phyloP scores from a whole-genome alignment of 139 green algal genomes.

The Eudorina sp. region DNA sequence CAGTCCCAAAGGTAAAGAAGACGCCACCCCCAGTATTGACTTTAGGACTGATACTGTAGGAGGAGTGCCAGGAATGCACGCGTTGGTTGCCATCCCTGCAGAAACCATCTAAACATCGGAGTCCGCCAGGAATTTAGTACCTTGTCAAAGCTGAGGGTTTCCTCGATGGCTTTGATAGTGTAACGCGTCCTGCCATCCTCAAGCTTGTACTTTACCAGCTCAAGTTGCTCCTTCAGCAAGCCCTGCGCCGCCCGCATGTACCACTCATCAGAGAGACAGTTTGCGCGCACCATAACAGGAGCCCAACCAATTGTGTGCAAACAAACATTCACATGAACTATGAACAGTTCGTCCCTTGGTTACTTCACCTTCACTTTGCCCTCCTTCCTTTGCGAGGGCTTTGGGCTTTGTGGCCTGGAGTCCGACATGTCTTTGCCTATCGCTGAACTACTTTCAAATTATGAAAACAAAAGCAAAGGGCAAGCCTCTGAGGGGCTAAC shows the following conservation, averaged over 20 bases:
- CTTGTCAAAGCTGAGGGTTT: constrained; percentile 91
- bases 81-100: no score
- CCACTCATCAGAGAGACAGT: no score
- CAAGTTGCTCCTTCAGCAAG: constrained; percentile 90
- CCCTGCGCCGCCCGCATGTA: constrained; percentile 14
- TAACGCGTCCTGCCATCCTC: constrained; percentile 69
- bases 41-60: no score
- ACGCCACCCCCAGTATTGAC: no score
- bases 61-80: no score
- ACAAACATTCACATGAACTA: no score
- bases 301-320: no score
- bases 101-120: no score
- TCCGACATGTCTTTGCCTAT: not conserved
- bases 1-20: no score
- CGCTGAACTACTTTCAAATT: not conserved
- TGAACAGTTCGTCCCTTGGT: no score
- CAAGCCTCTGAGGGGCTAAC: no score
- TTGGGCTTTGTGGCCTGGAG: constrained; percentile 12
- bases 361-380: constrained; percentile 19
- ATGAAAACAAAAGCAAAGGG: not conserved
- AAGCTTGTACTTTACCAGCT: constrained; percentile 74
- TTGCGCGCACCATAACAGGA: no score
- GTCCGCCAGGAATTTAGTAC: constrained; percentile 53
- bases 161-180: constrained; percentile 82
- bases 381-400: constrained; percentile 12